These are phyloP conservation scores for Lipomyces yamanashiensis DNA, from an alignment of 805 yeast species.

Conservation along the genomic window DNA sequence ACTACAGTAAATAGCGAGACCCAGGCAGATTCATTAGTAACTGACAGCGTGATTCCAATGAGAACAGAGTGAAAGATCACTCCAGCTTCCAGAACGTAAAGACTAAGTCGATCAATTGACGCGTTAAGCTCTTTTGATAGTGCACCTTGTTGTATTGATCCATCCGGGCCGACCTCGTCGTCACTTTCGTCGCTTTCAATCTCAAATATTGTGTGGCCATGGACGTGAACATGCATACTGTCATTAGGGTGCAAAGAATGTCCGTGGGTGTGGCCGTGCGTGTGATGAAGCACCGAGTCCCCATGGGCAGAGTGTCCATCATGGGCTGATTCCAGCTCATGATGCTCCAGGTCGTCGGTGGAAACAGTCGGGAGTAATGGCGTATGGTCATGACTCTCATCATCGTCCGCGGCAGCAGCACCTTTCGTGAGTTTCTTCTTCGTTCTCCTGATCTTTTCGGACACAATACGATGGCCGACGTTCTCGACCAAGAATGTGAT, in stretches of 20 bases:
- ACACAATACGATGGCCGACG: constrained; percentile 43
- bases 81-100: constrained; percentile 63
- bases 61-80: constrained; percentile 75
- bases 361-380: constrained; percentile 4
- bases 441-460: constrained; percentile 25
- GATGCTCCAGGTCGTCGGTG: not conserved
- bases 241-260: not conserved
- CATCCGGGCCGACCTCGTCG: constrained; percentile 1
- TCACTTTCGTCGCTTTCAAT: constrained; percentile 14
- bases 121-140: constrained; percentile 11
- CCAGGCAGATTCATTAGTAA: constrained; percentile 70
- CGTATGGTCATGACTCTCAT: not conserved
- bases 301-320: no score
- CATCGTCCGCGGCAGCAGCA: constrained; percentile 6
- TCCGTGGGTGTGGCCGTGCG: constrained; percentile 7
- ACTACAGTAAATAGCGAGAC: constrained; percentile 64
- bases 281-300: not conserved
- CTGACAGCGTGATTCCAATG: constrained; percentile 70
- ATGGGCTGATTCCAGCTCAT: not conserved
- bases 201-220: constrained; percentile 18
- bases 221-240: constrained; percentile 9
- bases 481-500: constrained; percentile 59
- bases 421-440: constrained; percentile 3
- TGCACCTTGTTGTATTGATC: constrained; percentile 11
- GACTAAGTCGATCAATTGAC: constrained; percentile 38